These are phyloP conservation scores for Scheffersomyces insectosa DNA, from an alignment of 1,139 yeast genomes.

Conservation along the genomic window DNA sequence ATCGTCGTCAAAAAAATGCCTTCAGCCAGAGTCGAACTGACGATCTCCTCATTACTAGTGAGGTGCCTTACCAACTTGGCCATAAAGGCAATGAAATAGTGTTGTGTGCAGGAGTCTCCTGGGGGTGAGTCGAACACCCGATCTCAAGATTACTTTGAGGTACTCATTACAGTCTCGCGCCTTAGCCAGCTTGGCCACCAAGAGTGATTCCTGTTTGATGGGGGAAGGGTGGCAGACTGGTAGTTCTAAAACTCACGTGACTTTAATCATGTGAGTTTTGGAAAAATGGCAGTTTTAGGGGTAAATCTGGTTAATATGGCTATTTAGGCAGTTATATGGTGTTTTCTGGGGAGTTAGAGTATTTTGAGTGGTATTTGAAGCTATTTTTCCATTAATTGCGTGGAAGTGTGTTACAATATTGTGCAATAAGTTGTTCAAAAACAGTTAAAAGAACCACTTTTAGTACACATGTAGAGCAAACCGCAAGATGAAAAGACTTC, in stretches of 20 bases:
- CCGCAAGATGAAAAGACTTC: too few relatives aligned
- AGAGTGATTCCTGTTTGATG: constrained; percentile 33
- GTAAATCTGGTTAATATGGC: background rate
- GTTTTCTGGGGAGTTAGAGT: too few relatives aligned
- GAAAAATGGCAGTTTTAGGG: background rate
- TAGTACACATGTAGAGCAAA: too few relatives aligned
- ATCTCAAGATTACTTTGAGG: constrained; percentile 56
- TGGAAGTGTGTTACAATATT: too few relatives aligned
- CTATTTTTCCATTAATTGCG: too few relatives aligned
- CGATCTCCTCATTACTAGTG: constrained; percentile 88
- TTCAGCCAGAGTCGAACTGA: constrained; percentile 54
- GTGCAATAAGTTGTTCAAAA: too few relatives aligned
- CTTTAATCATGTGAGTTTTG: background rate
- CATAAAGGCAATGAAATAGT: constrained; percentile 13
- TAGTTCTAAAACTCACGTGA: background rate
- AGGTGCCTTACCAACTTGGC: constrained; percentile 90
- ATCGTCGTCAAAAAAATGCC: background rate
- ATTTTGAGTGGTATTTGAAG: too few relatives aligned
- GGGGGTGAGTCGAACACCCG: constrained; percentile 88
- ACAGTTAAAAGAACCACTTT: too few relatives aligned
- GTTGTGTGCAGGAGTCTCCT: constrained; percentile 44
- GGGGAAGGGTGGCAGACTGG: too few relatives aligned
- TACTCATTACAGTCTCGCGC: constrained; percentile 70
- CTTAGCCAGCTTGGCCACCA: constrained; percentile 81
- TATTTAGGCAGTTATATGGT: background rate